Evolutionary conservation across 2,329 filamentous ascomycete genomes (phyloP), one percentile per base, ranked within the genome.

Genomic region (Scedosporium boydii): DNA sequence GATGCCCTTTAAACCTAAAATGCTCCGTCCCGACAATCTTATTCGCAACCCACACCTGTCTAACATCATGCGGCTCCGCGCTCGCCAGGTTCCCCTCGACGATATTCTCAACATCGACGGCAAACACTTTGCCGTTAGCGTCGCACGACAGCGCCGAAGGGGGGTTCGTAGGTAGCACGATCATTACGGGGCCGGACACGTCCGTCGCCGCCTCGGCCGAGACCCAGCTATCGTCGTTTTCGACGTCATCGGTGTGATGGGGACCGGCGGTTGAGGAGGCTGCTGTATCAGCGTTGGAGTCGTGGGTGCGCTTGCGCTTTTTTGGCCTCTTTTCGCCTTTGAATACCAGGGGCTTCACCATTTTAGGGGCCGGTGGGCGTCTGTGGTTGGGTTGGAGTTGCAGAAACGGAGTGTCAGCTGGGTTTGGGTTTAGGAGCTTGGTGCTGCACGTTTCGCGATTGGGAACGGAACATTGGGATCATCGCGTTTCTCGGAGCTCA

Each of bases 281-380:
- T 63, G 65, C 68, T 60, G 59, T 72, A 12, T 74, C 72, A 29
- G 78, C 75, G 64, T 80, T 77, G 53, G 84, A 79, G 53, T 77
- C 77, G 60, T 80, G 78, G 58, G 82, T 76, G 68, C 90, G 86
- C 82, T 96, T 97, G 74, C 91, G 85, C 81, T 97, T 97, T 76
- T 95, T 96, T 64, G 85, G 78, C 78, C 95, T 95, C 76, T 96
- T 97, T 78, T 99, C 95, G 80, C 95, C 95, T 78, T 99, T 99
- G 82, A 99, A 99, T 58, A 86, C 82, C 63, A 99, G 84, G 58
- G 93, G 87, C 74, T 96, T 97, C 68, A 96, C 88, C 90, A 95
- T 95, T 65, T 60, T 51, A 12, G 18, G 6, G 27, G 27, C 4
- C 44, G 44, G 44, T 18, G 44, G 51, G 27, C 27, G 14, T 56